A percentile compares a stretch with the other conserved stretches of the same genome.
These are phyloP conservation scores for Zygoascus biomembranicola DNA, from an alignment of 805 yeast species.

Conservation along the genomic window DNA sequence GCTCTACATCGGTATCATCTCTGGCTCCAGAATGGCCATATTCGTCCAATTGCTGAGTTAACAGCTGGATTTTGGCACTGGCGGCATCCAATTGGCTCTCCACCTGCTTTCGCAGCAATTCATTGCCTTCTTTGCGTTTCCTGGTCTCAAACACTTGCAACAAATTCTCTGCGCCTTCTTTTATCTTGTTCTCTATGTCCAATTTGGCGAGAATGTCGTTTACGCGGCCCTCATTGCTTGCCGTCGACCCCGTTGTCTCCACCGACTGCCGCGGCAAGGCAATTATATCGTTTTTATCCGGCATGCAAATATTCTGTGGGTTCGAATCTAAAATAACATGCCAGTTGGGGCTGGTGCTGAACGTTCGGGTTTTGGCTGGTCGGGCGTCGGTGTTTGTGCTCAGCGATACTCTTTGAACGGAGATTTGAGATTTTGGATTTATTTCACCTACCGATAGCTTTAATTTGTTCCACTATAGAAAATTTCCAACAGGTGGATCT, in stretches of 20 bases:
- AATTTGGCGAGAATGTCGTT: slow-evolving; percentile 26
- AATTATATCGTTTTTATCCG: slow-evolving; percentile 9
- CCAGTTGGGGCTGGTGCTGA: too few relatives aligned
- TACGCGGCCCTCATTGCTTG: slow-evolving; percentile 8
- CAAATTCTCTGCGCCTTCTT: slow-evolving; percentile 31
- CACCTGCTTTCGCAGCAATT: slow-evolving; percentile 16
- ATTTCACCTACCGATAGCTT: too few relatives aligned
- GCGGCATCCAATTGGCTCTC: slow-evolving; percentile 24
- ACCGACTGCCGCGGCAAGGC: slow-evolving; percentile 10
- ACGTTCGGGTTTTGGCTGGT: too few relatives aligned
- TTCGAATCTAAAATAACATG: too few relatives aligned
- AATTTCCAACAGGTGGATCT: too few relatives aligned
- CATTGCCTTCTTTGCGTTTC: slow-evolving; percentile 16
- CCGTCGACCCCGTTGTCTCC: slow-evolving; percentile 5
- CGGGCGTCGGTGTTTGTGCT: too few relatives aligned
- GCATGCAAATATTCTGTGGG: not conserved
- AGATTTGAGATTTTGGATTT: too few relatives aligned
- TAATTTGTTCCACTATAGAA: too few relatives aligned
- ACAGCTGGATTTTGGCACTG: slow-evolving; percentile 21
- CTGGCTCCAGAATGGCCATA: slow-evolving; percentile 5
- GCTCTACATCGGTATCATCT: not conserved
- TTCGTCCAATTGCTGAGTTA: slow-evolving; percentile 16
- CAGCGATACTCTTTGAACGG: too few relatives aligned
- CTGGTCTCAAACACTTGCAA: slow-evolving; percentile 24
- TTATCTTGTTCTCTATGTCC: slow-evolving; percentile 29